Percentiles rank a stretch among this genome's conserved stretches.
phyloP scores from a whole-genome alignment of 768 basidiomycete species.

The Podaxis carcinomalis region DNA sequence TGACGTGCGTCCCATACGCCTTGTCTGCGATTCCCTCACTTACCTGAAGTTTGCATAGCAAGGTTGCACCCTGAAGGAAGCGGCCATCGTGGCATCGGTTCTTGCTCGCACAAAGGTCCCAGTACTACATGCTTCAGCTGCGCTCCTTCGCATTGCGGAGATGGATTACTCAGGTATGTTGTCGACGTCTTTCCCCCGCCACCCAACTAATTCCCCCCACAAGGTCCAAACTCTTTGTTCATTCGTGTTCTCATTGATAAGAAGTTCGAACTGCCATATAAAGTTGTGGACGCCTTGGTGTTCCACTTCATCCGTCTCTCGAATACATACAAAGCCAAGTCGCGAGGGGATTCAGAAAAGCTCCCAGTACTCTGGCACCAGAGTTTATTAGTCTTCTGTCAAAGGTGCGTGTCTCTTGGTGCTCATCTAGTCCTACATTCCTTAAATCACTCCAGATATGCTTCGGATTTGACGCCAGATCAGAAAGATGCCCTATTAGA shows the following conservation, averaged over 20 bases:
- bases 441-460: conserved; percentile 55
- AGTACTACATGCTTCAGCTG: conserved; percentile 95
- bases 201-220: not conserved
- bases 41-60: conserved; percentile 24
- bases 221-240: conserved; percentile 92
- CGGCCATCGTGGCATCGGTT: conserved; percentile 90
- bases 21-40: not conserved
- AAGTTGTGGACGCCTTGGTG: conserved; percentile 94
- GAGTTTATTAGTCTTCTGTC: conserved; percentile 88
- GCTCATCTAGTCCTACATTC: not conserved
- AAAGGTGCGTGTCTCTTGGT: conserved; percentile 52
- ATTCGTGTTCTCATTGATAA: conserved; percentile 96
- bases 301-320: conserved; percentile 98
- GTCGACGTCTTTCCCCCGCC: not conserved
- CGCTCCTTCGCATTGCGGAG: conserved; percentile 85
- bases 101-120: conserved; percentile 89
- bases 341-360: conserved; percentile 66
- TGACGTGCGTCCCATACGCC: conserved; percentile 52
- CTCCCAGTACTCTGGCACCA: conserved; percentile 99
- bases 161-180: conserved; percentile 90
- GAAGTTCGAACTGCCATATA: conserved; percentile 96
- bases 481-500: conserved; percentile 98
- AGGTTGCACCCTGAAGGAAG: conserved; percentile 91
- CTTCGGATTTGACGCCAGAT: conserved; percentile 90
- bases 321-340: conserved; percentile 78